Evolutionary conservation across 2,329 filamentous ascomycete species (phyloP).

Genomic region (Orbilia quercus): DNA sequence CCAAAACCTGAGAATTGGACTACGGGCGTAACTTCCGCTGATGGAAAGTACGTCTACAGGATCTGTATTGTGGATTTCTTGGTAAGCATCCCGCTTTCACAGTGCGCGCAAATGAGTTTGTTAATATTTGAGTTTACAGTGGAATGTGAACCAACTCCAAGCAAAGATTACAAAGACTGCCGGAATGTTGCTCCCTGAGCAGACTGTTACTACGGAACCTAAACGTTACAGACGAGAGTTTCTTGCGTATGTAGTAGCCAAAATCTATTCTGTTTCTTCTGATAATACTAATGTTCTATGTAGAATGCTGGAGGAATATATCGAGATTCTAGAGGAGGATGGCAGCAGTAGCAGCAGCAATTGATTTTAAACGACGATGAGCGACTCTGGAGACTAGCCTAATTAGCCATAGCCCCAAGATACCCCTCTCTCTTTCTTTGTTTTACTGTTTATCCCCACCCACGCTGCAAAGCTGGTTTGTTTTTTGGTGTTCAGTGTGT

Average conservation of each 20-base stretch:
- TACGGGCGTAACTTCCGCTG: conserved; percentile 57
- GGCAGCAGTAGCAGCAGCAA: not conserved
- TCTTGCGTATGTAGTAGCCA: conserved; percentile 58
- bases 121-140: conserved; percentile 24
- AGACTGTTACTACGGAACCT: conserved; percentile 59
- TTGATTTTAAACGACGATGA: not conserved
- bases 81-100: conserved; percentile 13
- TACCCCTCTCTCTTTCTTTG: too few species aligned
- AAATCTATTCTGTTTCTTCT: not conserved
- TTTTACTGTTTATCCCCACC: too few species aligned
- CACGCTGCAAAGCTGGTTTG: too few species aligned
- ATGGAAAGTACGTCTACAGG: conserved; percentile 60
- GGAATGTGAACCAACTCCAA: conserved; percentile 59
- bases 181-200: conserved; percentile 58
- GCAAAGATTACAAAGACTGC: conserved; percentile 58
- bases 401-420: too few species aligned
- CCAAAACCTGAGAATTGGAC: conserved; percentile 56
- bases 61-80: conserved; percentile 59
- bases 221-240: conserved; percentile 59
- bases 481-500: too few species aligned
- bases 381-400: not conserved
- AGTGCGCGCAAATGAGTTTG: not conserved
- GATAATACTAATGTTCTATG: conserved; percentile 1
- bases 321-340: conserved; percentile 55
- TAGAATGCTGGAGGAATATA: conserved; percentile 60